Evolutionary conservation across 2,329 filamentous ascomycete genomes (phyloP), one percentile per base, ranked within the genome.

Genomic region (Stenocarpella maydis): DNA sequence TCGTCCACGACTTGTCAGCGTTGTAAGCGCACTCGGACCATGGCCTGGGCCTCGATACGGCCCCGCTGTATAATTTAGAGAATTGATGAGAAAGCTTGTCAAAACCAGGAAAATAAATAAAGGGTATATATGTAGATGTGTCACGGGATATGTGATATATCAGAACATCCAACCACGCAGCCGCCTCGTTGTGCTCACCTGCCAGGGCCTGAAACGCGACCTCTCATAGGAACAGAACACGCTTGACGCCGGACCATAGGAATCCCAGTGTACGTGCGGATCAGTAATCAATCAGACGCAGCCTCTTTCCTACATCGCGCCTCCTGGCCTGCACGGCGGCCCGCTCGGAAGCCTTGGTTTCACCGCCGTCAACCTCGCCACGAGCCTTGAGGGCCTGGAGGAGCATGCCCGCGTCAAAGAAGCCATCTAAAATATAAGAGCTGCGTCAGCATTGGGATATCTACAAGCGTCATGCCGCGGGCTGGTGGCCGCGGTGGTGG

Each of bases 331-430:
- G 83, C 52, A 87, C 86, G 5, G 86, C 86, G 14, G 89, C 89
- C 68, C 88, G 84, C 74, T 91, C 89, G 53, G 85, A 86, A 1
- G 85, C 78, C 74, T 86, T 88, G 12, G 81, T 81, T 71, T 89
- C 86, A 52, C 80, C 82, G 3, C 81, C 76, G 65, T 88, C 86
- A 7, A 83, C 84, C 68, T 89, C 85, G 19, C 87, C 86, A 63
- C 91, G 87, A 2, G 91, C 91, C 78, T 95, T 95, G 69, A 97
- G 88, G 1, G 94, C 94, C 78, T 97, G 93, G 28, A 96, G 85
- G 6, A 98, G 87, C 94, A 98, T 97, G 17, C 95, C 95, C 0
- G 95, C 94, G 78, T 98, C 95, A 81, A 98, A 98, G 85, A 98
- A 98, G 39, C 95, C 95, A 84, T 98, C 95, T 97, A 77, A 77